phyloP scores from a whole-genome alignment of 2,329 filamentous ascomycete genomes.

The Epichloe elymi region DNA sequence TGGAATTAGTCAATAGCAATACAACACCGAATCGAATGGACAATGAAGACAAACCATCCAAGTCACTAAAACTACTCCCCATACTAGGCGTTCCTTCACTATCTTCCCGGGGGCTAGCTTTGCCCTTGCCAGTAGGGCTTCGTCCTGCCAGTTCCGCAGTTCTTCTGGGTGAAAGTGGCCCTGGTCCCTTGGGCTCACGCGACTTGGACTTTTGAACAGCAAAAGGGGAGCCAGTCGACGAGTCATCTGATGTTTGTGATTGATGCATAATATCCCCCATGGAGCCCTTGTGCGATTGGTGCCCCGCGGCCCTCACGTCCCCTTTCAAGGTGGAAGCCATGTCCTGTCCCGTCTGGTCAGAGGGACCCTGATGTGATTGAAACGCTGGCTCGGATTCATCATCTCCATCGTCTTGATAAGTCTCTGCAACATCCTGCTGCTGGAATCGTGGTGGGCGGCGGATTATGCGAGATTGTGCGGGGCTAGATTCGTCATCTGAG shows the following conservation, averaged over 20 bases:
- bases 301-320: conserved; percentile 22
- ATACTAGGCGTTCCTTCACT: conserved; percentile 68
- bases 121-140: conserved; percentile 37
- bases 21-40: conserved; percentile 1
- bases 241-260: conserved; percentile 51
- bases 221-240: conserved; percentile 36
- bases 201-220: conserved; percentile 17
- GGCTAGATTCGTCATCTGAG: conserved; percentile 36
- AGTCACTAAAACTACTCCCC: conserved; percentile 76
- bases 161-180: conserved; percentile 44
- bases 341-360: conserved; percentile 28
- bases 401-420: conserved; percentile 38
- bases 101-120: conserved; percentile 42
- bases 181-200: conserved; percentile 24
- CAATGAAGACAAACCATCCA: conserved; percentile 46
- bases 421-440: conserved; percentile 21
- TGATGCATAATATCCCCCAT: conserved; percentile 25
- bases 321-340: conserved; percentile 40
- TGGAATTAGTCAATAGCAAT: not conserved
- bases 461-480: conserved; percentile 46
- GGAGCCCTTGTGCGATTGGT: conserved; percentile 16
- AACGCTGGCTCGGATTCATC: conserved; percentile 45
- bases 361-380: conserved; percentile 29
- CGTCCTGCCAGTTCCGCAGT: conserved; percentile 44
- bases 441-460: conserved; percentile 43